Base-by-base conservation (phyloP, 1,284 basidiomycete genomes). In the Butyriboletus appendiculatus region DNA sequence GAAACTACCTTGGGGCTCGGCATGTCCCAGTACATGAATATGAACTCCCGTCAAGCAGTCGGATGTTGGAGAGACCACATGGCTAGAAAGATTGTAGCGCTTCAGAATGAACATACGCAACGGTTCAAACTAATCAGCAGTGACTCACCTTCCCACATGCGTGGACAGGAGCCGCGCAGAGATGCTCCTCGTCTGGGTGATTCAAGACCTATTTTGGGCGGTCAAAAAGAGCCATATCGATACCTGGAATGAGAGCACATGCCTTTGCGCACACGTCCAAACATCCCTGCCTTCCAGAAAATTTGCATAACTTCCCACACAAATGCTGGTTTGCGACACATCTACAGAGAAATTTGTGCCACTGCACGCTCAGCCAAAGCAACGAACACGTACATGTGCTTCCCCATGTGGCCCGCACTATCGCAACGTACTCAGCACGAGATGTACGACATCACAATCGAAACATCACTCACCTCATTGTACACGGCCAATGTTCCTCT, bases 351-450 rank as follows among this genome's bases (percentile, higher is more conserved):
- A 12, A 28, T 11, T 5, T 55, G 2, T 45, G n/a, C 16, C 3
- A 2, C 2, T 33, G 14, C 11, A 1, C 5, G 4, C 9, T 20
- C 12, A 10, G 1, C 1, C 1, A 43, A 22, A 15, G 10, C 3
- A 47, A 22, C n/a, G 10, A 42, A 56, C 72, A 46, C 64, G 2
- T 45, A 82, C 81, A 82, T 75, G 56, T 85, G 84, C 9, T 66
- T 69, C 16, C 81, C 80, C 10, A 74, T 63, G 56, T 86, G 84
- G 0, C 85, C 82, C 15, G 81, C 83, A 15, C 84, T 85, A 52
- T 6, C 1, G 2, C 16, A 28, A 41, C 0, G 5, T 22, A 40
- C 12, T 56, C 32, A 50, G 39, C 5, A 47, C 16, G 2, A 8
- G 15, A 10, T 0, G 3, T 15, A 24, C 0, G n/a, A 14, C 4